phyloP scores from a whole-genome alignment of 2,329 filamentous ascomycete genomes.

The Claviceps sorghi region DNA sequence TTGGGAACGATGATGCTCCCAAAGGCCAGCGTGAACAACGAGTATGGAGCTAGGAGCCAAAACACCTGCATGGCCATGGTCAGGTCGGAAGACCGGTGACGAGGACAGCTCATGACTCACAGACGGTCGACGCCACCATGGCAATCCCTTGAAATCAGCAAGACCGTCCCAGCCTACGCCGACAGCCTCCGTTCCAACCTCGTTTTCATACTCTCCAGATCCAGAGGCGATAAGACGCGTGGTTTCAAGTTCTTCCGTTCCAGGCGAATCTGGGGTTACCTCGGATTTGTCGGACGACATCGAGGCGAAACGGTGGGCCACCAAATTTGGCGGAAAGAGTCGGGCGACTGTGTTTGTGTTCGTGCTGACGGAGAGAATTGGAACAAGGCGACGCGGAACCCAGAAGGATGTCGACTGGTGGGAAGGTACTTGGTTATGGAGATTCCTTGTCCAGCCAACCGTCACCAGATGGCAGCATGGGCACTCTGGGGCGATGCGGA shows the following conservation, averaged over 20 bases:
- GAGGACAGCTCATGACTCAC: conserved; percentile 24
- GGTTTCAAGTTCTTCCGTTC: neutral
- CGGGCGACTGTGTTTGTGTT: neutral
- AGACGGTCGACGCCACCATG: conserved; percentile 50
- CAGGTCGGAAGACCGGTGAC: conserved; percentile 5
- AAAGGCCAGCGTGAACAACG: conserved; percentile 71
- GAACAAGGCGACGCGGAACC: neutral
- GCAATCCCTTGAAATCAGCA: conserved; percentile 44
- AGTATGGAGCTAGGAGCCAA: conserved; percentile 71
- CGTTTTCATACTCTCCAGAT: neutral
- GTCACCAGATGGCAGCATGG: neutral
- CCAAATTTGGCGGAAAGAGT: neutral
- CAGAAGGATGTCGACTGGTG: neutral
- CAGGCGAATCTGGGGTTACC: neutral
- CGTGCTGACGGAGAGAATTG: neutral
- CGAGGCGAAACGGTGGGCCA: neutral
- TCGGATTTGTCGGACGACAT: neutral
- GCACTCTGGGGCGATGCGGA: neutral
- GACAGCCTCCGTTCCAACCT: conserved; percentile 7
- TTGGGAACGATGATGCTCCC: conserved; percentile 77
- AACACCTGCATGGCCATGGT: conserved; percentile 41
- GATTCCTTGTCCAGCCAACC: neutral
- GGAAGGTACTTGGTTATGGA: neutral
- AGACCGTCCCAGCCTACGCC: conserved; percentile 29
- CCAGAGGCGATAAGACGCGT: conserved; percentile 4